Evolutionary conservation across 164 flowering plant species (phyloP), one percentile per base, ranked within the genome.

Genomic region (Macadamia integrifolia): DNA sequence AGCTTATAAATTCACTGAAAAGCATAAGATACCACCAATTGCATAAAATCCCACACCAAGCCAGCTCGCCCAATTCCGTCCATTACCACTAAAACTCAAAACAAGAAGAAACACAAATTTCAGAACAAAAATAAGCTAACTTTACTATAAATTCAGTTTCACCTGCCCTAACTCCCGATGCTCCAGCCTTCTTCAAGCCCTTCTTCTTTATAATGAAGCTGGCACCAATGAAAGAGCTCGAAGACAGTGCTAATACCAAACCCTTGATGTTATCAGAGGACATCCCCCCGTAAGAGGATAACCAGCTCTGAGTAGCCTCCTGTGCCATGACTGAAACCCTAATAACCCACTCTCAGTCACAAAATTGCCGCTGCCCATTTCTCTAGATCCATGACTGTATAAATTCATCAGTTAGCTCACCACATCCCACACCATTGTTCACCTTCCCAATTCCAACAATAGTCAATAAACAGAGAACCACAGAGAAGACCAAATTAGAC

Each of bases 141-240:
- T 23, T 15, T 12, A 66, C 12, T 35, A 61, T 9, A 5, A 59
- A 12, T 18, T 35, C 10, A 0, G 40, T 13, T 31, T 62, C 74
- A 89, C 95, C 92, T 61, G 95, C 95, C 62, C 92, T 79, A 66
- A 80, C 14, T 50, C 95, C 95, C 8, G 88, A 80, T 44, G 89
- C 87, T 3, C 88, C 90, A 9, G 95, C 95, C 66, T 85, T 87
- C 82, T 86, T 86, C 72, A 89, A 72, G 1, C 95, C 95, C 72
- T 89, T 89, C 76, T 89, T 90, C 82, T 90, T 90, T 17, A 88
- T 86, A 60, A 90, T 88, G 73, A 88, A 90, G 74, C 96, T 90
- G 9, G 90, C 86, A 44, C 96, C 92, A 43, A 89, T 89, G 66
- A 89, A 89, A 42, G 84, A 9, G 62, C 92, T 89, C 28, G 92